Evolutionary conservation across 176 grass and related monocot genomes (phyloP), one percentile per base, ranked within the genome.

Genomic region (Aegilops speltoides): DNA sequence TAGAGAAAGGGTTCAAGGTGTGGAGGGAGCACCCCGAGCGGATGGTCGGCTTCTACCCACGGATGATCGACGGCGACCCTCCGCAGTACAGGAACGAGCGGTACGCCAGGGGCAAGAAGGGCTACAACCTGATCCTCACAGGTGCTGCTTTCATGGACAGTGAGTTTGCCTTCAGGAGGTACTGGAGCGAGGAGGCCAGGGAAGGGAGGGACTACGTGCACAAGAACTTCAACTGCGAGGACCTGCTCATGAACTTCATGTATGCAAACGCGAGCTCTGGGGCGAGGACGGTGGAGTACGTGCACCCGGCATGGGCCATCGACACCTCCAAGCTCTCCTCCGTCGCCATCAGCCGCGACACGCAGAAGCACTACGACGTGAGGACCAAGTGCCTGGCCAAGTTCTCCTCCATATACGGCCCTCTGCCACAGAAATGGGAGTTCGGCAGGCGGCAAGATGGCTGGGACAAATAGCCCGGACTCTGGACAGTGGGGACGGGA

Each of bases 91-190:
- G 94, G 82, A 99, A 99, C 2, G 97, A 99, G 85, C 92, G 88
- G 33, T 99, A 96, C 78, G 94, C 97, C 67, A 85, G 97, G 88
- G 90, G 97, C 23, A 94, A 99, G 77, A 96, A 85, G 31, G 87
- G 90, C 9, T 99, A 99, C 91, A 99, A 99, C 85, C 78, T 91
- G 50, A 96, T 99, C 76, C 89, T 99, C 40, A 99, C 97, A 1
- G 97, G 97, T 70, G 97, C 97, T 29, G 94, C 97, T 22, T 96
- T 99, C 82, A 96, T 99, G 97, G 92, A 99, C 88, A 86, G 89
- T 38, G 87, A 93, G 45, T 99, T 88, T 76, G 97, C 97, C 32
- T 99, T 96, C 79, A 89, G 57, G 26, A 96, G 82, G 59, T 99
- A 96, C 82, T 93, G 94, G 97, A 99, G 94, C 23, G 83, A 91